phyloP scores from a whole-genome alignment of 352 stramenopile genomes.

The Poterioochromonas sp. region DNA sequence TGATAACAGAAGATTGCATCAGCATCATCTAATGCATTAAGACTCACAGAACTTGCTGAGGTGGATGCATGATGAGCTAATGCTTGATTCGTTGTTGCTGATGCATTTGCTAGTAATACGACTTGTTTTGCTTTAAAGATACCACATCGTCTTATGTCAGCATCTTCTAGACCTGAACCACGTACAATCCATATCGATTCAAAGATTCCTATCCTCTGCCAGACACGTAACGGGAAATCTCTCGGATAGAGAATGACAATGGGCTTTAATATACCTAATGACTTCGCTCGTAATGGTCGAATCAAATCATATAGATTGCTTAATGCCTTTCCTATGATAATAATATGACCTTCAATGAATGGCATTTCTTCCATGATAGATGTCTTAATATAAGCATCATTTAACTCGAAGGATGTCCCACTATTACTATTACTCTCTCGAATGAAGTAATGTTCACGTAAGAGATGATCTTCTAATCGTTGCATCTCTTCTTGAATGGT shows the following conservation, averaged over 20 bases:
- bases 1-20: slow-evolving; percentile 34
- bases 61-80: neutral
- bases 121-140: slow-evolving; percentile 30
- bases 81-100: neutral
- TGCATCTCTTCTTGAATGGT: slow-evolving; percentile 4
- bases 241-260: slow-evolving; percentile 24
- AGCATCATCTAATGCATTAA: slow-evolving; percentile 26
- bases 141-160: slow-evolving; percentile 18
- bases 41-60: neutral
- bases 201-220: slow-evolving; percentile 23
- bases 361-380: slow-evolving; percentile 22
- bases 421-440: neutral
- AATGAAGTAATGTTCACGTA: slow-evolving; percentile 28
- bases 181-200: slow-evolving; percentile 14
- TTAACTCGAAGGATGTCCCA: neutral
- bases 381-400: neutral
- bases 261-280: neutral
- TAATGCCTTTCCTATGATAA: slow-evolving; percentile 26
- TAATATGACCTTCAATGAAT: slow-evolving; percentile 26
- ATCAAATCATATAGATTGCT: slow-evolving; percentile 31
- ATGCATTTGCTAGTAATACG: slow-evolving; percentile 22
- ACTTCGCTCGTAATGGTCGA: slow-evolving; percentile 26
- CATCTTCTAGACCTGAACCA: slow-evolving; percentile 7
- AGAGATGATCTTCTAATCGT: slow-evolving; percentile 4
- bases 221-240: slow-evolving; percentile 4